A percentile compares a stretch with the other conserved stretches of the same genome.
Conservation (phyloP, 257 asterid species). For the Solanum chiquidenum region DNA sequence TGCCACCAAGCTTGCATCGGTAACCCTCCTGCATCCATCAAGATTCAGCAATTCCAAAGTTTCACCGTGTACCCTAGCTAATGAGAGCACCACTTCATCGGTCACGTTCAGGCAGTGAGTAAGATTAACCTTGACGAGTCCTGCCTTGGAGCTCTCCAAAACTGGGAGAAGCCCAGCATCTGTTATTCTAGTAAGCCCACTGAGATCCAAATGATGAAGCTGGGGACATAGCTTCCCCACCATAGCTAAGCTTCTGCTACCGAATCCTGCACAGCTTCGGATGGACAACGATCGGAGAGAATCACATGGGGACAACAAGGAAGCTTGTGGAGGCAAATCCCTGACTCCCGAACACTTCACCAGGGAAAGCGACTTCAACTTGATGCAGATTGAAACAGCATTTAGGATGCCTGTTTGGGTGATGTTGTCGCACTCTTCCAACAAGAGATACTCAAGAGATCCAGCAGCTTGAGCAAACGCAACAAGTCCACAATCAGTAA, state of each 20-base stretch:
- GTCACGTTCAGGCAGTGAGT: slow-evolving; percentile 54
- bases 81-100: slow-evolving; percentile 35
- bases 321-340: slow-evolving; percentile 37
- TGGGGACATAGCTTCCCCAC: slow-evolving; percentile 76
- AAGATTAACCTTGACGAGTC: slow-evolving; percentile 62
- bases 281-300: slow-evolving; percentile 72
- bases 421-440: slow-evolving; percentile 85
- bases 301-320: slow-evolving; percentile 48
- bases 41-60: slow-evolving; percentile 63
- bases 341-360: slow-evolving; percentile 73
- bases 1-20: slow-evolving; percentile 53
- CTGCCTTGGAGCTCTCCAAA: slow-evolving; percentile 43
- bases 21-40: slow-evolving; percentile 62
- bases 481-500: slow-evolving; percentile 66
- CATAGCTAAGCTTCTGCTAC: slow-evolving; percentile 59
- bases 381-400: slow-evolving; percentile 55
- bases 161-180: slow-evolving; percentile 69
- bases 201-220: slow-evolving; percentile 68
- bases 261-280: slow-evolving; percentile 72
- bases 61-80: slow-evolving; percentile 50
- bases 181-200: slow-evolving; percentile 61
- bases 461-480: slow-evolving; percentile 50
- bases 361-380: slow-evolving; percentile 58
- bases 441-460: slow-evolving; percentile 56
- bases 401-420: slow-evolving; percentile 54